phyloP scores from a whole-genome alignment of 257 asterid genomes.

The Nicotiana obtusifolia region DNA sequence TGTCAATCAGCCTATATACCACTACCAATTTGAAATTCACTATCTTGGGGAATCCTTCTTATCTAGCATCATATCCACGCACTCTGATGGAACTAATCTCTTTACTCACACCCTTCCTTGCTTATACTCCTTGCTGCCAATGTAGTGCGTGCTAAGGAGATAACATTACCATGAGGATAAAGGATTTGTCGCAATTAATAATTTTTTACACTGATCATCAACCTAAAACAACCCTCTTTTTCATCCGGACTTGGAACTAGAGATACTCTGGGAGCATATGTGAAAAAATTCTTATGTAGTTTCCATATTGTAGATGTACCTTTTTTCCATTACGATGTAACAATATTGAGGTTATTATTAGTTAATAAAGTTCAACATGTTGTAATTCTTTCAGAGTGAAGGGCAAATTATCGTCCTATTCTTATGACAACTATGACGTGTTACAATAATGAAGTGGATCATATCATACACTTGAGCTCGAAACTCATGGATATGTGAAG shows the following conservation, averaged over 20 bases:
- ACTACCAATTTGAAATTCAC: not conserved
- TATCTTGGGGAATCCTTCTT: not conserved
- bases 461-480: too few relatives aligned
- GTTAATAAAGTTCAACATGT: not conserved
- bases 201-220: not conserved
- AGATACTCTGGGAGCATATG: not conserved
- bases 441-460: too few relatives aligned
- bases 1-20: not conserved
- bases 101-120: not conserved
- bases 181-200: not conserved
- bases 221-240: not conserved
- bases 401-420: not conserved
- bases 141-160: not conserved
- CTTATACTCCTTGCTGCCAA: not conserved
- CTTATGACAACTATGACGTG: too few relatives aligned
- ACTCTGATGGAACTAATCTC: not conserved
- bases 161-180: not conserved
- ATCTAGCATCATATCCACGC: not conserved
- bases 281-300: not conserved
- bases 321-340: not conserved
- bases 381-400: not conserved
- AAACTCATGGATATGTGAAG: too few relatives aligned
- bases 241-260: not conserved
- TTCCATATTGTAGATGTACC: not conserved
- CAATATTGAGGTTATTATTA: not conserved